Evolutionary conservation across 2,329 filamentous ascomycete genomes (phyloP), one percentile per base, ranked within the genome.

Genomic region (Aspergillus niger): DNA sequence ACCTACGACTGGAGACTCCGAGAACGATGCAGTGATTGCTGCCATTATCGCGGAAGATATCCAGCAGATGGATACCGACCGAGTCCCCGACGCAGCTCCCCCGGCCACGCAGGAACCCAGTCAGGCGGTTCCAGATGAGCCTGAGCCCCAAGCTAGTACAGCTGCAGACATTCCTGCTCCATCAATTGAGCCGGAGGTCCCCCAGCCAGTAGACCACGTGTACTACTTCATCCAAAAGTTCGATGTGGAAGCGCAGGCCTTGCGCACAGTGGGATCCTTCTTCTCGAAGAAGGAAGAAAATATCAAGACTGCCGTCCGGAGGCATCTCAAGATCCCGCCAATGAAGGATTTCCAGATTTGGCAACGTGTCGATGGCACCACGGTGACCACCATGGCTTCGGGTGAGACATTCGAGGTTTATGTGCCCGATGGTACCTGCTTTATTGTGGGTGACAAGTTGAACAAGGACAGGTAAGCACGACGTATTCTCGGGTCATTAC

Each of bases 211-310:
- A 24, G 72, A 71, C 5, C 77, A 80, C 57, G 69, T 77, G 13
- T 81, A 81, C 58, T 81, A 80, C 61, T 81, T 82, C 63, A 71
- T 86, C 48, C 82, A 86, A 60, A 65, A 82, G 5, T 85, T 82
- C 64, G 82, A 86, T 59, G 76, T 80, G 13, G 80, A 83, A 26
- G 74, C 74, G 8, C 80, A 82, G 63, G 72, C 67, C 0, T 68
- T 82, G 15, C 70, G 67, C 7, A 76, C 76, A 2, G 68, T 77
- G 11, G 77, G 77, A 28, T 76, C 74, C 13, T 80, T 79, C 67
- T 77, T 80, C 55, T 78, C 75, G 6, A 75, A 74, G 53, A 69
- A 71, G 8, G 73, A 74, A 26, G 73, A 76, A 17, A 76, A 72
- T 15, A 74, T 82, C 63, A 79, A 77, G 60, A 67, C 72, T 11